Conservation (phyloP, 108 stramenopile genomes). For the Fragilaria crotonensis region DNA sequence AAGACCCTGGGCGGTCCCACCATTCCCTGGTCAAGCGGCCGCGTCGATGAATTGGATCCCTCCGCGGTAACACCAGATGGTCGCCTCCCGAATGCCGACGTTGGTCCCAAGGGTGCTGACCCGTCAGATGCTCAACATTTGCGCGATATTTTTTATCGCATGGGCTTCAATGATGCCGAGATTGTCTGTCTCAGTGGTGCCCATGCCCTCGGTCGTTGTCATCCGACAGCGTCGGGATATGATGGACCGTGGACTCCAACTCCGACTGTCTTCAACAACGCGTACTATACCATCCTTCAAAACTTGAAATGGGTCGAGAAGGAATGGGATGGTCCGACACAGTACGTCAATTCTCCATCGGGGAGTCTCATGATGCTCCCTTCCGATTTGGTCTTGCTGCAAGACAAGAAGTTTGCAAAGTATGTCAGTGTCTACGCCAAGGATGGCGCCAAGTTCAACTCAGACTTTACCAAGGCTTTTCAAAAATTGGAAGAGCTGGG, state of each 20-base stretch:
- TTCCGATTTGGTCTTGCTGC: slow-evolving; percentile 62
- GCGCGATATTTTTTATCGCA: slow-evolving; percentile 79
- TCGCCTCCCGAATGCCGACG: slow-evolving; percentile 82
- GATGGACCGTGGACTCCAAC: slow-evolving; percentile 75
- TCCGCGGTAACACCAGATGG: slow-evolving; percentile 56
- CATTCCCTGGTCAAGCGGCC: slow-evolving; percentile 55
- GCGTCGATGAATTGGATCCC: slow-evolving; percentile 44
- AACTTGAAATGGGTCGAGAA: slow-evolving; percentile 47
- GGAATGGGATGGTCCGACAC: slow-evolving; percentile 60
- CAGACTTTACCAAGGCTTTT: slow-evolving; percentile 75
- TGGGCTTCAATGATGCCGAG: slow-evolving; percentile 86
- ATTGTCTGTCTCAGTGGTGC: slow-evolving; percentile 86
- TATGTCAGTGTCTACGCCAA: slow-evolving; percentile 70
- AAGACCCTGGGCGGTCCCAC: slow-evolving; percentile 49
- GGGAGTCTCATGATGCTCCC: slow-evolving; percentile 79
- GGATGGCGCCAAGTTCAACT: slow-evolving; percentile 50
- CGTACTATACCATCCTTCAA: slow-evolving; percentile 62
- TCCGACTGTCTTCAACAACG: slow-evolving; percentile 71
- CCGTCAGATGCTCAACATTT: slow-evolving; percentile 58
- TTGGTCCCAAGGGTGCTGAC: slow-evolving; percentile 47
- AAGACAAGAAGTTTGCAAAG: slow-evolving; percentile 66
- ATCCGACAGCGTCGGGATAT: slow-evolving; percentile 60
- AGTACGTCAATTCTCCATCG: slow-evolving; percentile 61
- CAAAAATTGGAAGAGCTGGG: slow-evolving; percentile 65
- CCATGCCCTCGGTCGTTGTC: slow-evolving; percentile 88